Evolutionary conservation across 1,284 basidiomycete species (phyloP).

Genomic region (Rhodotorula sp.): DNA sequence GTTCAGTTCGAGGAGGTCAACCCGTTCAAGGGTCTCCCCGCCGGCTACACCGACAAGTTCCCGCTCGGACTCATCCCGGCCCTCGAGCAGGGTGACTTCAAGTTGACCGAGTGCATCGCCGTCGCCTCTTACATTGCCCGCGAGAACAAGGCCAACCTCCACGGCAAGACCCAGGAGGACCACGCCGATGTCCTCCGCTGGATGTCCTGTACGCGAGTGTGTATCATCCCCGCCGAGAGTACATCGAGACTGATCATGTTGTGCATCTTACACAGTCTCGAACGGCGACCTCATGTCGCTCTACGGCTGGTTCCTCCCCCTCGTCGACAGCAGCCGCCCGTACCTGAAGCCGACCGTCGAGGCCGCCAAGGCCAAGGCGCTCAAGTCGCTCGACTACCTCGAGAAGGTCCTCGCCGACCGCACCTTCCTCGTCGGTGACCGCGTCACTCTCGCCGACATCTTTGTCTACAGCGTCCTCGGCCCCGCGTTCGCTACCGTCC

Average conservation of each 20-base stretch:
- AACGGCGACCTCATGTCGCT: constrained; percentile 53
- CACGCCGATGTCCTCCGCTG: constrained; percentile 42
- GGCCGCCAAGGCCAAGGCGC: constrained; percentile 54
- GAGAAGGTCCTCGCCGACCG: constrained; percentile 70
- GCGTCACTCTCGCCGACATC: constrained; percentile 90
- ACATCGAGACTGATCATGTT: neutral
- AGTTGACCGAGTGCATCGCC: constrained; percentile 71
- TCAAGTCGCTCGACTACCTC: constrained; percentile 58
- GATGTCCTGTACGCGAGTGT: constrained; percentile 26
- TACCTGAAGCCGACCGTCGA: constrained; percentile 59
- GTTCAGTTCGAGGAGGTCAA: constrained; percentile 73
- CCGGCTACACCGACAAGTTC: constrained; percentile 41
- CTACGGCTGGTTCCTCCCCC: constrained; percentile 64
- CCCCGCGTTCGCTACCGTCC: constrained; percentile 45
- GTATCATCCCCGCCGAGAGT: too few species aligned
- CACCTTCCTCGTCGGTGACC: constrained; percentile 91
- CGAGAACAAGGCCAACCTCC: constrained; percentile 42
- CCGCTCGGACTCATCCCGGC: constrained; percentile 60
- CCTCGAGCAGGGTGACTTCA: constrained; percentile 74
- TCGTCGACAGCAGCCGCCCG: constrained; percentile 56
- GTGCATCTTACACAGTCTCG: constrained; percentile 28
- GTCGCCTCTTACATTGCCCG: constrained; percentile 63
- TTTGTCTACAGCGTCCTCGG: constrained; percentile 61
- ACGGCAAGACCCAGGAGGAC: constrained; percentile 40
- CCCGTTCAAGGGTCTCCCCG: constrained; percentile 58